Conservation (phyloP, 2,329 filamentous ascomycete species). For the Sporothrix variecibatus region DNA sequence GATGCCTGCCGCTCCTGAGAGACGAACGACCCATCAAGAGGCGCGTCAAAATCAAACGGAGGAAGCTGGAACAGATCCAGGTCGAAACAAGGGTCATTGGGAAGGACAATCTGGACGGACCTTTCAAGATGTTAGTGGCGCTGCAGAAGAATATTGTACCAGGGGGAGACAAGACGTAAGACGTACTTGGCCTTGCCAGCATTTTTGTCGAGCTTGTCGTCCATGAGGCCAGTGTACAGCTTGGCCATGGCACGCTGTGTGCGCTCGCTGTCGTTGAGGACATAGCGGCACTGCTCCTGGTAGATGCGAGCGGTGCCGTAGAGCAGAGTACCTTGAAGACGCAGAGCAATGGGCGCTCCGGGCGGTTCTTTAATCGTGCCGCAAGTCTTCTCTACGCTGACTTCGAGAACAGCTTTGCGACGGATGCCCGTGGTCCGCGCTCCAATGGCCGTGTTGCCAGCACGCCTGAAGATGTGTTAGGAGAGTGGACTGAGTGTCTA, state of each 20-base stretch:
- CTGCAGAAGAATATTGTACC: no score
- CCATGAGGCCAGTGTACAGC: conserved; percentile 68
- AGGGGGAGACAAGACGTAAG: no score
- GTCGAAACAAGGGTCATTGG: conserved; percentile 81
- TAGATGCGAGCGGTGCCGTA: conserved; percentile 86
- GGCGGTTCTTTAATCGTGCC: conserved; percentile 77
- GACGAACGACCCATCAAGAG: conserved; percentile 36
- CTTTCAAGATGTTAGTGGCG: conserved; percentile 55
- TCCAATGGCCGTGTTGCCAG: conserved; percentile 81
- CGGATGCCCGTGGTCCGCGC: conserved; percentile 72
- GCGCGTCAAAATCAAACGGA: conserved; percentile 51
- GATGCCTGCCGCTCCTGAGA: conserved; percentile 29
- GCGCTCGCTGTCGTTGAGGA: conserved; percentile 76
- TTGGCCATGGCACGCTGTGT: conserved; percentile 59
- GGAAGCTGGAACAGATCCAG: conserved; percentile 56
- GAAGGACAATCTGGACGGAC: conserved; percentile 72
- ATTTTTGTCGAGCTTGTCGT: conserved; percentile 66
- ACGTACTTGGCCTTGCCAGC: conserved; percentile 72
- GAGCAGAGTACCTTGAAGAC: conserved; percentile 85
- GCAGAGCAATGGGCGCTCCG: conserved; percentile 82
- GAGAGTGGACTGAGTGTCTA: no score
- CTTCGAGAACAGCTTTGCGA: conserved; percentile 82
- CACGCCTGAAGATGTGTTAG: conserved; percentile 62
- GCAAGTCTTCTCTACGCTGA: conserved; percentile 85
- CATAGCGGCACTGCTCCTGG: conserved; percentile 81